Evolutionary conservation across 257 asterid genomes (phyloP), one percentile per base, ranked within the genome.

Genomic region (Nemophila menziesii): DNA sequence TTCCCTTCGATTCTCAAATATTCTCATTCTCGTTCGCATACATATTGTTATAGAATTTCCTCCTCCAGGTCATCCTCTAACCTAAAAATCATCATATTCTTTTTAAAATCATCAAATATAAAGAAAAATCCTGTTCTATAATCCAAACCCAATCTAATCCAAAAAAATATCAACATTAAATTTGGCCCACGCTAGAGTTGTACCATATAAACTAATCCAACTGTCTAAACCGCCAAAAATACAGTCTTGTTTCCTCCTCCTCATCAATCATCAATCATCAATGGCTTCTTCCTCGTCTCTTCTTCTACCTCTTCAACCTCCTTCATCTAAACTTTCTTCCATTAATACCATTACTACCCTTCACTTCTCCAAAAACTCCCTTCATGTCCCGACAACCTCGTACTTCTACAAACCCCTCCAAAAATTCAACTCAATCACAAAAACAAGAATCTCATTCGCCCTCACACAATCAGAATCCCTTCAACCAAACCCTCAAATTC

Each of bases 391-490:
- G n/a, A 36, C 16, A 33, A 56, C 55, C 17, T 14, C 24, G 19
- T 44, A 15, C 46, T 33, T 20, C 43, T 41, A 11, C 49, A 74
- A 42, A 44, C 21, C 69, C 66, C 62, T 64, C 14, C n/a, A n/a
- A n/a, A 61, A 66, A 12, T 45, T 65, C 49, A 65, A 60, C 20
- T 37, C 63, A 17, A 1, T 7, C 23, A 55, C 44, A 7, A 48
- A 27, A 43, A 6, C 46, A 52, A 44, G 18, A 49, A 58, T 64
- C 45, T 44, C 78, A 0, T 76, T 56, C 61, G 93, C 95, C 34
- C 61, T 78, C 37, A 51, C 90, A 4, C 92, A 80, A 53, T 77
- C 95, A 0, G 86, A 66, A 44, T 84, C 86, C 50, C 52, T 75
- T 5, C 78, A 65, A 12, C 73, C 84, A 5, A 76, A 80, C 49